A percentile compares a stretch with the other conserved stretches of the same genome.
phyloP scores from a whole-genome alignment of 495 filamentous ascomycete species.

The Diplogelasinospora grovesii region DNA sequence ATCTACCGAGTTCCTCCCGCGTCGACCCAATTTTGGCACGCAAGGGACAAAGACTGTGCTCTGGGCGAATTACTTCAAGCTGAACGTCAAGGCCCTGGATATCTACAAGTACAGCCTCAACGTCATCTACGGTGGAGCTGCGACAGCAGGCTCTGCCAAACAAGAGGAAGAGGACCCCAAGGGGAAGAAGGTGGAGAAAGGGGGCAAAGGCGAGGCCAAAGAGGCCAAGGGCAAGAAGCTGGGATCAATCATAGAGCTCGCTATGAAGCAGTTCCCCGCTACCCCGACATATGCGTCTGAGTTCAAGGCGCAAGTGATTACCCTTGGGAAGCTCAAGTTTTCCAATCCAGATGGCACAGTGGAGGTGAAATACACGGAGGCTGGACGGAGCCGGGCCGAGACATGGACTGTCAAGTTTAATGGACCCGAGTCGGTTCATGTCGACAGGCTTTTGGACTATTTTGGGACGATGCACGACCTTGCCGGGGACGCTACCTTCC shows the following conservation, averaged over 20 bases:
- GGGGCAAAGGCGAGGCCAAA: slow-evolving; percentile 25
- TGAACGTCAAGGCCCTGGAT: slow-evolving; percentile 33
- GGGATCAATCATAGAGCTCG: slow-evolving; percentile 43
- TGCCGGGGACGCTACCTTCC: slow-evolving; percentile 32
- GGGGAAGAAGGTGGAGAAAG: slow-evolving; percentile 24
- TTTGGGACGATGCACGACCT: slow-evolving; percentile 38
- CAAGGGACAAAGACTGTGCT: slow-evolving; percentile 43
- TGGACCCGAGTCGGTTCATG: slow-evolving; percentile 29
- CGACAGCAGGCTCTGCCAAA: background rate
- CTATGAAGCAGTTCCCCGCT: slow-evolving; percentile 34
- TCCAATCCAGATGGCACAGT: slow-evolving; percentile 24
- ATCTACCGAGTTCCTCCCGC: slow-evolving; percentile 23
- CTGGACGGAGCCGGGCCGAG: slow-evolving; percentile 33
- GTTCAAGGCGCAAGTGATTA: slow-evolving; percentile 47
- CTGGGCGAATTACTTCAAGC: slow-evolving; percentile 59
- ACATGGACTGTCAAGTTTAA: slow-evolving; percentile 39
- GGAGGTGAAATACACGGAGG: slow-evolving; percentile 37
- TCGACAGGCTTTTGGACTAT: slow-evolving; percentile 47
- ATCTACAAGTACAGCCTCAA: slow-evolving; percentile 35
- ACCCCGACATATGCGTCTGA: slow-evolving; percentile 48
- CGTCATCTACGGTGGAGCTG: slow-evolving; percentile 6
- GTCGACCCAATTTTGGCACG: slow-evolving; percentile 55
- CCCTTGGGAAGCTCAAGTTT: slow-evolving; percentile 30
- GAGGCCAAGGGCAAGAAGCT: slow-evolving; percentile 47
- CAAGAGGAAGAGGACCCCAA: too few species aligned